Percentiles rank a stretch among this genome's conserved stretches.
These are phyloP conservation scores for Haematococcus lacustris DNA, from an alignment of 139 green algal genomes.

Conservation along the genomic window DNA sequence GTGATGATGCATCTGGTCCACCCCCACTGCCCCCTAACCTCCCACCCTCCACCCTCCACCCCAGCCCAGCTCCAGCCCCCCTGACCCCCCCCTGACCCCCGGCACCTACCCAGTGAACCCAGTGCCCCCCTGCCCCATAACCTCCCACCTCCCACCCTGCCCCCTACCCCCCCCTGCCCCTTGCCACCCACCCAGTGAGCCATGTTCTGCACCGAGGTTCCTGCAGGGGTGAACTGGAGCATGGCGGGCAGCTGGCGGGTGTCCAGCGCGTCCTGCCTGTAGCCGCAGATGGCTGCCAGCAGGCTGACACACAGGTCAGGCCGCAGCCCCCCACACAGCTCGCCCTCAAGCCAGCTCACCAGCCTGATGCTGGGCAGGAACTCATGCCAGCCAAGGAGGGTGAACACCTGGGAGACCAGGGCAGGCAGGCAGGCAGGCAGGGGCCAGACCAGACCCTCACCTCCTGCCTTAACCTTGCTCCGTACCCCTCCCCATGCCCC, in stretches of 20 bases:
- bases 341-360: conserved; percentile 16
- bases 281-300: conserved; percentile 9
- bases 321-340: conserved; percentile 18
- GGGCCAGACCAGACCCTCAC: neutral
- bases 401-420: conserved; percentile 2
- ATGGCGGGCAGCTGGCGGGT: conserved; percentile 27
- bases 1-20: no score
- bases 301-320: conserved; percentile 23
- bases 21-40: no score
- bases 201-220: conserved; percentile 47
- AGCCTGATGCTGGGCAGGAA: conserved; percentile 9
- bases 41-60: no score
- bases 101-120: no score
- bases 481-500: no score
- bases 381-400: conserved; percentile 1
- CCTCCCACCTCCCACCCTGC: no score
- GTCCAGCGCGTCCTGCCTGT: conserved; percentile 20
- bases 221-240: conserved; percentile 39
- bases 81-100: no score
- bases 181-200: conserved; percentile 38
- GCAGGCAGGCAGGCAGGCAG: neutral
- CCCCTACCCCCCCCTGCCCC: no score
- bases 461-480: no score
- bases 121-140: no score
- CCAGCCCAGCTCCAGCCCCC: no score